Conservation (phyloP, 2,329 filamentous ascomycete species). For the Diplocarpon rosae region DNA sequence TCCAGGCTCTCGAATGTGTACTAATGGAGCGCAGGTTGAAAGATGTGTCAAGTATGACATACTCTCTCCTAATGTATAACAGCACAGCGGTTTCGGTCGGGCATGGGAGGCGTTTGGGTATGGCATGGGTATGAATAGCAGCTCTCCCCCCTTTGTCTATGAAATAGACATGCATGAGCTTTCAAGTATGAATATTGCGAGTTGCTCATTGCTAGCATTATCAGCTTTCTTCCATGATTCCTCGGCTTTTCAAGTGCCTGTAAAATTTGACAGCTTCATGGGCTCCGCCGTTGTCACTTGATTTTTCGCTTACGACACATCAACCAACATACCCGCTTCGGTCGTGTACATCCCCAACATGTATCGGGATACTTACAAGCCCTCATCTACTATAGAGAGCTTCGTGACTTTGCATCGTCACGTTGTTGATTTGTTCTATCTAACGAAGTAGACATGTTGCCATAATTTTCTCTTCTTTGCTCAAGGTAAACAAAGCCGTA, state of each 20-base stretch:
- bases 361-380: too few relatives aligned
- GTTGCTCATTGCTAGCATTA: not conserved
- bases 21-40: constrained; percentile 49
- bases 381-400: too few relatives aligned
- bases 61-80: constrained; percentile 71
- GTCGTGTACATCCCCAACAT: too few relatives aligned
- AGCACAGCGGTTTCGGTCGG: not conserved
- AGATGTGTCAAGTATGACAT: constrained; percentile 84
- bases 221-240: not conserved
- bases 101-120: constrained; percentile 3
- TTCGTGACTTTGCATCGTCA: too few relatives aligned
- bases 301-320: not conserved
- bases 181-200: not conserved
- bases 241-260: not conserved
- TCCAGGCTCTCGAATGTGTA: not conserved
- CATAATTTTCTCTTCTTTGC: too few relatives aligned
- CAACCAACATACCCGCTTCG: not conserved
- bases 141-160: not conserved
- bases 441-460: too few relatives aligned
- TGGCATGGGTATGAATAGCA: not conserved
- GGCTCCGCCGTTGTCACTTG: too few relatives aligned
- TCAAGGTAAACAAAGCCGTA: too few relatives aligned
- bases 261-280: too few relatives aligned
- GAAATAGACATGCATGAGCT: not conserved
- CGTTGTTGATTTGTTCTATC: too few relatives aligned